Base-by-base conservation (phyloP, 2,329 filamentous ascomycete genomes). In the Trichophyton schoenleinii region DNA sequence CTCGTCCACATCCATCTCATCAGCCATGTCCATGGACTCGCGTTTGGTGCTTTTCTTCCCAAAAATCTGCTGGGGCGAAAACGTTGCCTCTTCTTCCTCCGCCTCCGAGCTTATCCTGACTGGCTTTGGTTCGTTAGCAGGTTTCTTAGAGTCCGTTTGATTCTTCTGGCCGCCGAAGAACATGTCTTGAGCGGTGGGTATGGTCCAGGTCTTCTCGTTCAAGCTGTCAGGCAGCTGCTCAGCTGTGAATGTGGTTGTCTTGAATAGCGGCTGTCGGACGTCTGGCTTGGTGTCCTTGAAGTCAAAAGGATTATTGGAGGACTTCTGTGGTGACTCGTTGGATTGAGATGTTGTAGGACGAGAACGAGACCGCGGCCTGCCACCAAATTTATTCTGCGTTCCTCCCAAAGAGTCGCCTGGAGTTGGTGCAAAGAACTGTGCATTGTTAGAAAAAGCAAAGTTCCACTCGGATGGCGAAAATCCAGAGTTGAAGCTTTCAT, bases 1-100 rank as follows among this genome's bases (percentile, higher is more conserved):
- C 11, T 75, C 73, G 62, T 79, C 77, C 57, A 79, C 70, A 63
- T 79, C 77, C 77, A 79, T 79, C 8, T 73, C 74, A 63, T 78
- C 76, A 3, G 60, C 69, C 46, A 55, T 25, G 68, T 69, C 22
- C 62, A 64, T 52, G 15, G 53, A 42, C 7, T 31, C 31, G 20
- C n/a, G 49, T 25, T 44, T 15, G n/a, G 28, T 28, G 5, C 8
- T 25, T 34, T 55, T 55, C 66, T 20, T 22, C 7, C 31, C 53
- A 36, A 18, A 18, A n/a, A 64, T 64, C 41, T 61, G 63, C 25
- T 65, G 62, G 4, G 66, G 66, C 42, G 69, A 63, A 28, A 71
- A 58, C 8, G 71, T 75, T 3, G 69, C 65, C 28, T 67, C 66
- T 5, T 68, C 70, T 63, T 77, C 75, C 31, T 75, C 74, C 2